Percentiles rank a stretch among this genome's conserved stretches.
Evolutionary conservation across 2,329 filamentous ascomycete genomes (phyloP).

Genomic region (Whalleya microplaca): DNA sequence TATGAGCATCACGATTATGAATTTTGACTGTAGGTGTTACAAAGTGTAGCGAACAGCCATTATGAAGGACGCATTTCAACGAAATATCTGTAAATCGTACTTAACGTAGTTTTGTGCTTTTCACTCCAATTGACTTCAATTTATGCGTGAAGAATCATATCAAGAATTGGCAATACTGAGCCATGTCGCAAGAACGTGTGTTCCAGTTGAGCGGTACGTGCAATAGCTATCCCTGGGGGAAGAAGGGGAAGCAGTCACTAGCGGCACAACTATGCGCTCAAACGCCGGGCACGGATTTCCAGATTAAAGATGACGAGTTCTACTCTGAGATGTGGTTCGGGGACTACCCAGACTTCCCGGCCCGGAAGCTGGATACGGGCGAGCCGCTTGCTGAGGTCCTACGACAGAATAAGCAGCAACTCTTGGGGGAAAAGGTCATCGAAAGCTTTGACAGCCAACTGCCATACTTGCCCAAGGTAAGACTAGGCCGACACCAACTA

Average conservation of each 20-base stretch:
- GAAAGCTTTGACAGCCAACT: constrained; percentile 67
- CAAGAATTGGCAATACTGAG: background rate
- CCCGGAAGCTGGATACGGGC: constrained; percentile 63
- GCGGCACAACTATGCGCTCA: constrained; percentile 67
- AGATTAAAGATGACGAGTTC: constrained; percentile 63
- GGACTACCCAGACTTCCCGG: constrained; percentile 73
- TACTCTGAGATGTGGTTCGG: constrained; percentile 78
- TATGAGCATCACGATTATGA: constrained; percentile 21
- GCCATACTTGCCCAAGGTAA: constrained; percentile 72
- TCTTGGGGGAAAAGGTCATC: constrained; percentile 66
- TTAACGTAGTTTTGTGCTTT: background rate
- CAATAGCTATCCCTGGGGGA: constrained; percentile 73
- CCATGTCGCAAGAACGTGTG: constrained; percentile 37
- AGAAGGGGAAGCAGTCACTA: constrained; percentile 66
- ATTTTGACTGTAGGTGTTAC: background rate
- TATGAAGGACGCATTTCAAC: background rate
- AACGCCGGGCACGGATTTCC: constrained; percentile 65
- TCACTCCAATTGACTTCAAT: background rate
- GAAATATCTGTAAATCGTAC: background rate
- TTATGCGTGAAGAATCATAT: background rate
- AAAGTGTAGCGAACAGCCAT: background rate
- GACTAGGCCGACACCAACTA: constrained; percentile 1
- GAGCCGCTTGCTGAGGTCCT: constrained; percentile 68
- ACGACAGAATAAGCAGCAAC: constrained; percentile 60
- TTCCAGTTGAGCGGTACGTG: constrained; percentile 52